A percentile compares a stretch with the other conserved stretches of the same genome.
Evolutionary conservation across 768 basidiomycete species (phyloP).

Genomic region (Mycena metata): DNA sequence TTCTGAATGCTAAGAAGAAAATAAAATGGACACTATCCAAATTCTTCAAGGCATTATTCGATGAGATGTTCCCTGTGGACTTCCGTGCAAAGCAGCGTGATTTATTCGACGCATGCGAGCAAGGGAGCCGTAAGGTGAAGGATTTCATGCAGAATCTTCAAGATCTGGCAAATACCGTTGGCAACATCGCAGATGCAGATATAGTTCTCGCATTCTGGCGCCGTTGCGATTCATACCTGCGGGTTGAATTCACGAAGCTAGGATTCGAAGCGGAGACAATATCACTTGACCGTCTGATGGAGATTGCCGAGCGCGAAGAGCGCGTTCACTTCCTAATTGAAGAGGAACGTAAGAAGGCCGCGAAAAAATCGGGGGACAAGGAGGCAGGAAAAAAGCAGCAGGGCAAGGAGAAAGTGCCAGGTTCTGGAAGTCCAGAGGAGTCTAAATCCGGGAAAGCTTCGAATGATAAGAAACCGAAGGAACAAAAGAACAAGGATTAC

Average conservation of each 20-base stretch:
- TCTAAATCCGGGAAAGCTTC: neutral
- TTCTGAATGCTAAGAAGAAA: conserved; percentile 2
- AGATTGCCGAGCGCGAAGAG: conserved; percentile 3
- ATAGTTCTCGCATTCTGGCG: conserved; percentile 4
- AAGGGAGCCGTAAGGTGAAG: neutral
- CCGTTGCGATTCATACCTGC: conserved; percentile 1
- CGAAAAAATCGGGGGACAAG: neutral
- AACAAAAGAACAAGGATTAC: neutral
- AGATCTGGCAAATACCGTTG: neutral
- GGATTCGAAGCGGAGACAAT: conserved; percentile 1
- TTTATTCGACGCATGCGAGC: conserved; percentile 1
- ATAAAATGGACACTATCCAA: neutral
- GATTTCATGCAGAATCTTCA: conserved; percentile 7
- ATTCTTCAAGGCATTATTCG: neutral
- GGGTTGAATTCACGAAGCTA: conserved; percentile 1
- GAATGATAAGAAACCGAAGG: neutral
- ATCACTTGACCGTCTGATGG: neutral
- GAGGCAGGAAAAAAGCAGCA: neutral
- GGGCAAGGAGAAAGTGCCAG: neutral
- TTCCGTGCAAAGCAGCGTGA: neutral
- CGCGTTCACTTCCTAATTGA: conserved; percentile 3
- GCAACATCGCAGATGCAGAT: neutral
- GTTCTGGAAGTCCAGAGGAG: neutral
- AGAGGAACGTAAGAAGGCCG: neutral
- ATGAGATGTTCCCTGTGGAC: neutral